Conservation (phyloP, 1,139 yeast genomes). For the Oligophagozyma castellii region DNA sequence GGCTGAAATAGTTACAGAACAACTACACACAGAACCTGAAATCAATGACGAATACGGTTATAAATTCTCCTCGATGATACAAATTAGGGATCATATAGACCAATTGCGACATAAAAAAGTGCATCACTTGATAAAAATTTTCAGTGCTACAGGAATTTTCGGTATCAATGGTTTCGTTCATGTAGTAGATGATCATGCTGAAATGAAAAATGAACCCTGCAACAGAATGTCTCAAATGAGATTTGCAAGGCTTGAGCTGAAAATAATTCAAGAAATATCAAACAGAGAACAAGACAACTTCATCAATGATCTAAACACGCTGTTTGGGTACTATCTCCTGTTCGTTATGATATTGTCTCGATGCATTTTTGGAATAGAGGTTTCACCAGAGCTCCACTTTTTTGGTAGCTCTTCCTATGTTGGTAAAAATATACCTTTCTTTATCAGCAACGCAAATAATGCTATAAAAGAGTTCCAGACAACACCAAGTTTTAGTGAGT, state of each 20-base stretch:
- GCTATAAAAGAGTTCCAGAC: constrained; percentile 8
- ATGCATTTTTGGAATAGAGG: no score
- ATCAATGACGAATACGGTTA: constrained; percentile 18
- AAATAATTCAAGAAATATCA: not conserved
- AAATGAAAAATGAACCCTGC: not conserved
- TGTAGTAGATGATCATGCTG: not conserved
- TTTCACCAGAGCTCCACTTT: no score
- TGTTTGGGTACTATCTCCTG: constrained; percentile 20
- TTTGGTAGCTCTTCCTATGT: constrained; percentile 20
- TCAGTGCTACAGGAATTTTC: constrained; percentile 7
- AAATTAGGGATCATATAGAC: constrained; percentile 9
- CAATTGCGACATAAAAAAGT: constrained; percentile 11
- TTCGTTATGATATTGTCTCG: no score
- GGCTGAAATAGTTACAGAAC: no score
- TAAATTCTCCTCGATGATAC: constrained; percentile 14
- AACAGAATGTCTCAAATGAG: not conserved
- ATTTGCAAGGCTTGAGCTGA: not conserved
- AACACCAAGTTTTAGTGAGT: no score
- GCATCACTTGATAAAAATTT: constrained; percentile 11
- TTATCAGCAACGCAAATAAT: no score
- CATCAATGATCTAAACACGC: constrained; percentile 7
- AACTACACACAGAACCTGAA: no score
- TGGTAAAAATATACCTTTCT: constrained; percentile 11
- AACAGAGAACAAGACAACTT: constrained; percentile 1
- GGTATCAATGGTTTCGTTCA: constrained; percentile 5